Evolutionary conservation across 2,329 filamentous ascomycete genomes (phyloP).

Genomic region (Alternaria brassicicola): DNA sequence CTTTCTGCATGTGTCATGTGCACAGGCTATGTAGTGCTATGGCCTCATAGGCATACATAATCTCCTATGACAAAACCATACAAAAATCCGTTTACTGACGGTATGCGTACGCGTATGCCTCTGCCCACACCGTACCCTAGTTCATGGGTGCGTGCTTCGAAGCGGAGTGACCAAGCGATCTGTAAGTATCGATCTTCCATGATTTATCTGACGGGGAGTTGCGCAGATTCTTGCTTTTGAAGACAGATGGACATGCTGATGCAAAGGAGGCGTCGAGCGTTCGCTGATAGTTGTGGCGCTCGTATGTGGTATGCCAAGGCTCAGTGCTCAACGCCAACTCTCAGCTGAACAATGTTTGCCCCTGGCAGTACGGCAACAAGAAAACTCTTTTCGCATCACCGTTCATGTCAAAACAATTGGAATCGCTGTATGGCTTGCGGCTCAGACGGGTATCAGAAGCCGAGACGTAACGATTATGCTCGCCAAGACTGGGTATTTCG

Average conservation of each 20-base stretch:
- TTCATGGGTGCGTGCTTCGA: neutral
- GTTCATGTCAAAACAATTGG: neutral
- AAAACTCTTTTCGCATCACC: neutral
- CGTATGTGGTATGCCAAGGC: neutral
- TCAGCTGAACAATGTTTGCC: neutral
- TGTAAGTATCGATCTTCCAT: neutral
- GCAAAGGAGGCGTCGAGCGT: neutral
- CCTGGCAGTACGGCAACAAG: neutral
- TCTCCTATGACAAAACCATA: neutral
- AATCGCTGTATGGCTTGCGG: neutral
- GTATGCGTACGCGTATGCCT: neutral
- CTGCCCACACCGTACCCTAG: neutral
- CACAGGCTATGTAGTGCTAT: neutral
- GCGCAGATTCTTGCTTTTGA: neutral
- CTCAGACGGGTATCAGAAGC: neutral
- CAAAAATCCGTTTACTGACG: neutral
- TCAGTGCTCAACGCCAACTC: slow-evolving; percentile 10
- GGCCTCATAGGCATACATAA: neutral
- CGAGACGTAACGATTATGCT: neutral
- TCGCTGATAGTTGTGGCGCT: slow-evolving; percentile 2
- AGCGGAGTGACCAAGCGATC: neutral
- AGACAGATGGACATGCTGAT: neutral
- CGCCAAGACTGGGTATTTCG: neutral
- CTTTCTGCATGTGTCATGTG: neutral
- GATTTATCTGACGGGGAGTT: neutral